Evolutionary conservation across 208 protist genomes (phyloP), one percentile per base, ranked within the genome.

Genomic region (Trypanosoma mega): DNA sequence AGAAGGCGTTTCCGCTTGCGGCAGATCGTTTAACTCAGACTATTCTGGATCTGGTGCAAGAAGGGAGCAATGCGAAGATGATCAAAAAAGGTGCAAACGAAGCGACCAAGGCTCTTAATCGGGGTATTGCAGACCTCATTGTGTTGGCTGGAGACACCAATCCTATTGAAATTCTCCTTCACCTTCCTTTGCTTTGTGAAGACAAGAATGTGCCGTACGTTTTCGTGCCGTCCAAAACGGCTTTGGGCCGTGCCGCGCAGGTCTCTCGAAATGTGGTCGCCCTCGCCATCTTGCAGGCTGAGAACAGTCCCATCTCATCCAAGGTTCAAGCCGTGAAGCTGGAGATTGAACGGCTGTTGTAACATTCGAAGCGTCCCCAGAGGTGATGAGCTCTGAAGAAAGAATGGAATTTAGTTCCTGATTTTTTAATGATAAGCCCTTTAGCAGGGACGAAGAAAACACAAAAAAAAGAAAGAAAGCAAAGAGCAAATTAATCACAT

Each of bases 131-230:
- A 24, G 98, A 99, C 73, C 85, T 99, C 21, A 98, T 99, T 72
- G 87, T 99, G 23, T 94, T 99, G 55, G 98, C 98, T 41, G 99
- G 98, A 20, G 99, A 99, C 85, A 96, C 98, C 26, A 98, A 99
- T 74, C 99, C 99, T 36, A 91, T 99, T 27, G 99, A 99, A 87
- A 99, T 99, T 67, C 83, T 99, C 12, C 83, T 99, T 20, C 98
- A 99, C 85, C 82, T 99, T 12, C 99, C 99, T 29, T 90, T 99
- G 16, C 87, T 99, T 20, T 99, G 99, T 81, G 99, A 99, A 80
- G 99, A 99, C 82, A 99, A 99, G 90, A 99, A 99, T 76, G 98
- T 99, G 47, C 98, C 98, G 52, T 99, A 99, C 86, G 96, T 99
- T 12, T 99, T 99, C 72, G 97, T 99, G n/a, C 94, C 97, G 16